Evolutionary conservation across 2,329 filamentous ascomycete genomes (phyloP), one percentile per base, ranked within the genome.

Genomic region (Diplodia sapinea): DNA sequence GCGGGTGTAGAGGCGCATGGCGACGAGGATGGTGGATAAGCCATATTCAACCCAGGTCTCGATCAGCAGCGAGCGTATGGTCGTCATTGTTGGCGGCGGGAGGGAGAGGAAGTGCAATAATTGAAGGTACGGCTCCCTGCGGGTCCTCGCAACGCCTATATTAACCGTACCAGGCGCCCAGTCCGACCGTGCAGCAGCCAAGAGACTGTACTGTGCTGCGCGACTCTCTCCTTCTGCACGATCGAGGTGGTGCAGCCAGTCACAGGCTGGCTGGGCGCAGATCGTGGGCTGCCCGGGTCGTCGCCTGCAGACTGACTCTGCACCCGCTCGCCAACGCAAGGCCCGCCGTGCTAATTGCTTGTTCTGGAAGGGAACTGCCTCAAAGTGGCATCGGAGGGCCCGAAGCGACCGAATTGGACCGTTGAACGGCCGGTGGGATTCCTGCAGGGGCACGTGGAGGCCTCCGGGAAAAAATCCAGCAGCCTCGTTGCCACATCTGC

Each of bases 11-110:
- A 78, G 67, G 6, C 79, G 72, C 9, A 74, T 66, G 4, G 71
- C 72, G 26, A 80, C 78, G 55, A 76, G 72, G 0, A 73, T 15
- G 26, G 71, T 74, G 1, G 78, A 79, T 2, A 79, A 50, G 7
- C 70, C 66, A 67, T 76, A 81, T 20, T 80, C 73, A 59, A 74
- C 69, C 79, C 78, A 81, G 72, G 78, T 78, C 65, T 80, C 78
- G 3, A 73, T 65, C 40, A 70, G 33, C 54, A 57, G 11, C 33
- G 38, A 33, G 15, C 36, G 54, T 26, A 59, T 29, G 26, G 56
- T 59, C 20, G 56, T 31, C 38, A 59, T 59, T 11, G 6, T 20
- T 7, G 31, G 33, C n/a, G 15, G 33, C 9, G 33, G 33, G n/a
- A 29, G 26, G 23, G 23, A 47, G 56, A 17, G 43, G 26, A n/a